Conservation (phyloP, 2,329 filamentous ascomycete genomes). For the Penicillium rolfsii region DNA sequence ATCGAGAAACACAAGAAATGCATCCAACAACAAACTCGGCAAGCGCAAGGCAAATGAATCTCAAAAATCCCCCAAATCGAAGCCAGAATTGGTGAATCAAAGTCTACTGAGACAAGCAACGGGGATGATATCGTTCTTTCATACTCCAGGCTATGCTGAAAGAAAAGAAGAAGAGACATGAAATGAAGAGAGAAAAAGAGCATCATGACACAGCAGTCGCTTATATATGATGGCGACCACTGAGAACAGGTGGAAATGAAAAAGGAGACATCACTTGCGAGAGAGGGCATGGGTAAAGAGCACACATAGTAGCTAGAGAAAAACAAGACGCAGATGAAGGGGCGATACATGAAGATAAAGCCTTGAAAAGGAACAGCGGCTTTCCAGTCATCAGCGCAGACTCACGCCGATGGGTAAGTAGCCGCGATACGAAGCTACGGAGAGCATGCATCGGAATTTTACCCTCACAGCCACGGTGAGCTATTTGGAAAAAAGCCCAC, state of each 20-base stretch:
- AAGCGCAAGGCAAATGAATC: conserved; percentile 9
- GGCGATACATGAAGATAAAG: conserved; percentile 5
- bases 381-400: neutral
- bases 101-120: conserved; percentile 23
- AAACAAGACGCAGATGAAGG: conserved; percentile 3
- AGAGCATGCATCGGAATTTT: conserved; percentile 10
- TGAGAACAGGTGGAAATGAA: conserved; percentile 1
- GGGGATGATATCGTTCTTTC: conserved; percentile 34
- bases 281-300: conserved; percentile 21
- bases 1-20: neutral
- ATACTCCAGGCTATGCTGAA: conserved; percentile 40
- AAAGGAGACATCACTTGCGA: conserved; percentile 15
- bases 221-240: conserved; percentile 10
- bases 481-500: neutral
- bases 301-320: conserved; percentile 15
- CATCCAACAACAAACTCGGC: conserved; percentile 1
- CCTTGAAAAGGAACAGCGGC: neutral
- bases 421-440: conserved; percentile 16
- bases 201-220: conserved; percentile 16
- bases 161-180: conserved; percentile 22
- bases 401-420: neutral
- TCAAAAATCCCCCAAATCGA: conserved; percentile 5
- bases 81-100: conserved; percentile 12
- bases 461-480: conserved; percentile 4
- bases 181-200: conserved; percentile 11